Percentiles rank a stretch among this genome's conserved stretches.
These are phyloP conservation scores for Kwoniella europaea DNA, from an alignment of 768 basidiomycete species.

Conservation along the genomic window DNA sequence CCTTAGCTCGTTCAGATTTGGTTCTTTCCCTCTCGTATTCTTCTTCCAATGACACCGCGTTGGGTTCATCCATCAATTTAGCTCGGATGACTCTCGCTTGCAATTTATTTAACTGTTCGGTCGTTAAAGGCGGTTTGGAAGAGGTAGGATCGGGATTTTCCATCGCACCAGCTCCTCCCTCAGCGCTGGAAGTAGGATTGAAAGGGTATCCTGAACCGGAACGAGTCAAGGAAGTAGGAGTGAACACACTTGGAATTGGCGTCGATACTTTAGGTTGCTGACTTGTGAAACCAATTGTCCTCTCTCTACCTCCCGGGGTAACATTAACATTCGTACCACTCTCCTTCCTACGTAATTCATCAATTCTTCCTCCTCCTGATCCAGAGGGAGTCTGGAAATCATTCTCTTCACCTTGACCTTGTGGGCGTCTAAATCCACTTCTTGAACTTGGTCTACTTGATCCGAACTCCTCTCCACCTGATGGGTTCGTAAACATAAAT, in stretches of 20 bases:
- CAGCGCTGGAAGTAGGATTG: conserved; percentile 17
- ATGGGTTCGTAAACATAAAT: conserved; percentile 58
- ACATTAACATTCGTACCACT: conserved; percentile 25
- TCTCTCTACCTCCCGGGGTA: conserved; percentile 9
- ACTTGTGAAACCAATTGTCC: conserved; percentile 15
- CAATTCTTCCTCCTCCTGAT: conserved; percentile 29
- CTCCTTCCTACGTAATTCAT: conserved; percentile 38
- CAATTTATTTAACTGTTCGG: conserved; percentile 76
- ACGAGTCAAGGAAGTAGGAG: conserved; percentile 62
- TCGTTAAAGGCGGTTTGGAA: conserved; percentile 53
- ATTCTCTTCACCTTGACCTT: conserved; percentile 63
- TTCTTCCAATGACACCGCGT: conserved; percentile 76
- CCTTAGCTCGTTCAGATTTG: conserved; percentile 60
- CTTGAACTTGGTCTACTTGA: conserved; percentile 72
- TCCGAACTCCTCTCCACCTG: conserved; percentile 33
- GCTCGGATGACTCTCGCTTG: conserved; percentile 93
- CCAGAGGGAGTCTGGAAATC: conserved; percentile 25
- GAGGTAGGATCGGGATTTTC: conserved; percentile 35
- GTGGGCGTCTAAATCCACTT: conserved; percentile 82
- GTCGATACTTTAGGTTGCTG: conserved; percentile 61
- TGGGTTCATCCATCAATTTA: conserved; percentile 78
- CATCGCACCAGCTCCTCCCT: conserved; percentile 1
- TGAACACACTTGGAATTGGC: conserved; percentile 89
- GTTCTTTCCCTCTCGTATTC: conserved; percentile 76
- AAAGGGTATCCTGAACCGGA: conserved; percentile 44